A percentile compares a stretch with the other conserved stretches of the same genome.
Conservation (phyloP, 148 eudicot genomes). For the Tetragonia tetragonoides region DNA sequence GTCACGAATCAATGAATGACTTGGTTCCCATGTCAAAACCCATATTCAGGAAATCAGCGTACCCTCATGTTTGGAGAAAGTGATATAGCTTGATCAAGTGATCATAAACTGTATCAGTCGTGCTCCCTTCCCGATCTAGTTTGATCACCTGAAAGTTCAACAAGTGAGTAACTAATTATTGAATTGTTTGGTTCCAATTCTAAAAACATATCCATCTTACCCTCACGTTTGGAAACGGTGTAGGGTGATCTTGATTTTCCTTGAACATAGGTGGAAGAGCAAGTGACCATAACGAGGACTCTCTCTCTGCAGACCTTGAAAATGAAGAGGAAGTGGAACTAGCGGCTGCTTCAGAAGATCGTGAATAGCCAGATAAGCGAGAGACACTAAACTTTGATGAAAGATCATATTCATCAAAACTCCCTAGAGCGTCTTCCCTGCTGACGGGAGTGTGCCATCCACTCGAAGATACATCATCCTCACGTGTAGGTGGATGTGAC, state of each 20-base stretch:
- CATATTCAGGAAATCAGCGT: background rate
- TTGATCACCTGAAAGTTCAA: background rate
- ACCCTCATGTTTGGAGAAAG: constrained; percentile 1
- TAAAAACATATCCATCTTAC: constrained; percentile 7
- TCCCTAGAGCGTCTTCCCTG: constrained; percentile 22
- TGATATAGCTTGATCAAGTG: background rate
- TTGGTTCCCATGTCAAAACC: constrained; percentile 9
- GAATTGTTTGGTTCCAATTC: constrained; percentile 11
- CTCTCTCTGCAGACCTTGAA: constrained; percentile 26
- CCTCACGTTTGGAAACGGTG: background rate
- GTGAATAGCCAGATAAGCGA: constrained; percentile 21
- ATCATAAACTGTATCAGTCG: constrained; percentile 39
- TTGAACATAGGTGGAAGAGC: constrained; percentile 16
- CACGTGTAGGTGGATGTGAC: background rate
- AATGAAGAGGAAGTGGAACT: constrained; percentile 7
- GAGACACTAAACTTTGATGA: constrained; percentile 35
- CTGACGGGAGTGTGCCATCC: constrained; percentile 23
- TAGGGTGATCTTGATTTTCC: constrained; percentile 10
- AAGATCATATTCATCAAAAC: constrained; percentile 31
- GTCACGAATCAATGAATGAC: background rate
- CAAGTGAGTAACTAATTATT: background rate
- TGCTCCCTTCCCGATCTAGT: constrained; percentile 39
- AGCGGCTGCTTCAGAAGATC: constrained; percentile 9
- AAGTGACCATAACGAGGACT: constrained; percentile 12
- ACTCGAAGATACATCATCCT: constrained; percentile 14